Base-by-base conservation (phyloP, 2,329 filamentous ascomycete species). In the Epichloe sibirici region DNA sequence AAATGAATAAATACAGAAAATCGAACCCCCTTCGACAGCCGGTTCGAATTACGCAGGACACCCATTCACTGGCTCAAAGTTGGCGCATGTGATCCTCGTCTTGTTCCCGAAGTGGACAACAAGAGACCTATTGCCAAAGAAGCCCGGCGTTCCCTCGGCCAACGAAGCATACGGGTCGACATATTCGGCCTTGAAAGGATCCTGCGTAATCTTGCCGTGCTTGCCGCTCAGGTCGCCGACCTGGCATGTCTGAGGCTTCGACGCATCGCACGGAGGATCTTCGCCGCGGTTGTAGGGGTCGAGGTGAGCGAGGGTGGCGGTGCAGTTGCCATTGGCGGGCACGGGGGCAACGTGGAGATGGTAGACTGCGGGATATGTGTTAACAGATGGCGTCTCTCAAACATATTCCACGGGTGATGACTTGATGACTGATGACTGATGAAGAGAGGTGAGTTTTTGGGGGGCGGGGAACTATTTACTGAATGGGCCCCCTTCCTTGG, bases 151-250 rank as follows among this genome's bases (percentile, higher is more conserved):
- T 38, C 73, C 75, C 13, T 71, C 63, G 44, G 69, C 61, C 35
- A 81, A 75, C 4, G 81, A 79, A n/a, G 75, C 69, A 62, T 74
- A 86, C 23, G 68, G 64, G 62, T 87, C 83, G 54, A 66, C 62
- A 68, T 79, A 85, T 48, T 67, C 69, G 52, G 65, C 67, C 31
- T 64, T 62, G 62, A 75, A 82, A 12, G 74, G 70, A 56, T 75
- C 73, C 31, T 67, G 65, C 28, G 66, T 72, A 61, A 86, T 77
- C 55, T 74, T 74, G 56, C 85, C 85, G 61, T 85, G 72, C 71
- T 91, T 91, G 63, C 87, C 87, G 59, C 79, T 78, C 52, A 90
- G 73, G 65, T 91, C 87, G 57, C 88, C 87, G 11, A 87, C 79
- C 68, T 91, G 81, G 71, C 87, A 93, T 9, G 79, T 82, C 56